Conservation (phyloP, 2,329 filamentous ascomycete species). For the Verticillium isaacii region DNA sequence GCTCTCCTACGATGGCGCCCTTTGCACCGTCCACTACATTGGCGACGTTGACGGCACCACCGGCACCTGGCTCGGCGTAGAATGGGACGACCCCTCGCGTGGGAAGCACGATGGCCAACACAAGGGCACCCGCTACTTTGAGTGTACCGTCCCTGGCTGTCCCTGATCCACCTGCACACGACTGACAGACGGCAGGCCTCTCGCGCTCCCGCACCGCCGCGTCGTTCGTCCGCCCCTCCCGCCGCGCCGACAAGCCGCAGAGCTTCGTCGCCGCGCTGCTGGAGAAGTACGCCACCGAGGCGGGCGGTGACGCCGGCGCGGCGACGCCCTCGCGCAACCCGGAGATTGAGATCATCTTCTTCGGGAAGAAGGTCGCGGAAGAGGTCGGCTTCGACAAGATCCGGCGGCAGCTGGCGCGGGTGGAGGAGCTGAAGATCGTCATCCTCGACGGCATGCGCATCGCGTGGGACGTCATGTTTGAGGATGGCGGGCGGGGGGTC, state of each 20-base stretch:
- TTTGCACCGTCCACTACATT: constrained; percentile 82
- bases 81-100: constrained; percentile 85
- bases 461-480: constrained; percentile 24
- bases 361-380: constrained; percentile 72
- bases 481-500: constrained; percentile 30
- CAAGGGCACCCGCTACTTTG: constrained; percentile 75
- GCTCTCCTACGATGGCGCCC: constrained; percentile 64
- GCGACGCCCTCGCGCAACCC: constrained; percentile 13
- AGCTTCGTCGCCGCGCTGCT: constrained; percentile 76
- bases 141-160: constrained; percentile 50
- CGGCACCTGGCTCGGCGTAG: constrained; percentile 85
- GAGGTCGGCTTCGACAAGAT: constrained; percentile 97
- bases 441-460: constrained; percentile 76
- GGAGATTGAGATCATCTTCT: constrained; percentile 56
- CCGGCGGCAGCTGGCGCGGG: constrained; percentile 68
- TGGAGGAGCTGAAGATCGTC: constrained; percentile 74
- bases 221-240: constrained; percentile 80
- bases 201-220: constrained; percentile 64
- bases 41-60: constrained; percentile 72
- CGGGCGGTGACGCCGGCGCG: constrained; percentile 6
- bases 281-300: constrained; percentile 75
- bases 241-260: constrained; percentile 61
- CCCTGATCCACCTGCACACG: background rate
- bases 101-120: constrained; percentile 90
- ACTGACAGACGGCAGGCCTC: constrained; percentile 41